Base-by-base conservation (phyloP, 257 asterid species). In the Marsdenia floribunda region DNA sequence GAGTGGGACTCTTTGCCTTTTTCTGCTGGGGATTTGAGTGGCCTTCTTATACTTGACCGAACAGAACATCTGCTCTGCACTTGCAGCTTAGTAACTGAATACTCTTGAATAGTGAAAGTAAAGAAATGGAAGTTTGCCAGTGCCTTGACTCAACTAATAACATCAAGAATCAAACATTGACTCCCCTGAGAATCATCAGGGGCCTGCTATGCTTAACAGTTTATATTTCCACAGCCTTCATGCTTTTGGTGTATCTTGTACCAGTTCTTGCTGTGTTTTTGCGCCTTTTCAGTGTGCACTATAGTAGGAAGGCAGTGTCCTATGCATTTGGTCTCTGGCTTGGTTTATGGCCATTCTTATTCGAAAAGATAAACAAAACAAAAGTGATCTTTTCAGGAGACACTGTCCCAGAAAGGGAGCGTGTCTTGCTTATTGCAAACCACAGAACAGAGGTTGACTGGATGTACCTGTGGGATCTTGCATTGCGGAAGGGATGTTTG, bases 401-500 rank as follows among this genome's bases (percentile, higher is more conserved):
- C 75, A 21, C 46, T 19, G 95, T 91, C 75, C 96, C 96, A 26
- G 42, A 72, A 1, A 83, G 82, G 73, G 93, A 91, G 73, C 92
- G 97, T 11, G 96, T 86, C 42, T 75, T 93, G 77, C 83, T 93
- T 26, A 83, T 93, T 49, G 93, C 98, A 10, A 93, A 93, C 75
- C 98, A 93, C 75, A 86, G 98, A 79, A 91, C 97, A 6, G 97
- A 89, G 85, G 97, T 93, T 12, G 98, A 93, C 72, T 93, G 98
- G 98, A 93, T 93, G 97, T 93, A 93, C 80, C 80, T 89, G 73
- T 93, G 98, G 98, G 91, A 91, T 81, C 96, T 91, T 70, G 97
- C 98, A 2, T 80, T 91, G 79, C 79, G 98, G 53, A 93, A 93
- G 79, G 91, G 91, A 37, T 79, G 92, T 29, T 84, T 89, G 71